Percentiles rank a stretch among this genome's conserved stretches.
Conservation (phyloP, 805 yeast genomes). For the Wickerhamiella qilinensis region DNA sequence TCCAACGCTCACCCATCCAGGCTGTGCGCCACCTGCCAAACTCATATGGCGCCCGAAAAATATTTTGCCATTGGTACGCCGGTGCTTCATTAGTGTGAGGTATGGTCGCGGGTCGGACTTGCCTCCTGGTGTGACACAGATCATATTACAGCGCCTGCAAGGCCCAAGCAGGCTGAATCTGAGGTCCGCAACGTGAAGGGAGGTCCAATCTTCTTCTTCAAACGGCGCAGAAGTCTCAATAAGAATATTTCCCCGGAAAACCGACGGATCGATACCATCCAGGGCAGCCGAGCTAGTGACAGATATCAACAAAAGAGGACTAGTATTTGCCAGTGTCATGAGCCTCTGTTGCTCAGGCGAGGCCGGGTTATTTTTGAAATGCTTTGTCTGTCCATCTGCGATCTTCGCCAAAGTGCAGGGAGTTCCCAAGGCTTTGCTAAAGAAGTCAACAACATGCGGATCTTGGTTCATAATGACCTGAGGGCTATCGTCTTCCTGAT, state of each 20-base stretch:
- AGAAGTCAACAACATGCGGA: slow-evolving; percentile 16
- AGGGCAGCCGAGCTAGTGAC: slow-evolving; percentile 18
- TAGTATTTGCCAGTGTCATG: slow-evolving; percentile 23
- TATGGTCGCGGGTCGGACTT: slow-evolving; percentile 21
- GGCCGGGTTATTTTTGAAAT: slow-evolving; percentile 5
- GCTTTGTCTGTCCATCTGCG: slow-evolving; percentile 3
- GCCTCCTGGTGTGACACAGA: slow-evolving; percentile 27
- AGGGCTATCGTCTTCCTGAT: not conserved
- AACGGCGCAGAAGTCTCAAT: slow-evolving; percentile 19
- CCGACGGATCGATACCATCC: slow-evolving; percentile 5
- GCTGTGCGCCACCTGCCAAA: too few species aligned
- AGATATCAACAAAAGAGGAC: slow-evolving; percentile 26
- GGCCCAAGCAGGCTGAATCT: slow-evolving; percentile 14
- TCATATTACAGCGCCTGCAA: slow-evolving; percentile 31
- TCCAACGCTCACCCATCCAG: not conserved
- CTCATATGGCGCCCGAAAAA: slow-evolving; percentile 24
- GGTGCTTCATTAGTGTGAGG: slow-evolving; percentile 20
- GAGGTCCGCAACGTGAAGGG: slow-evolving; percentile 9
- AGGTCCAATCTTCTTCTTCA: slow-evolving; percentile 26
- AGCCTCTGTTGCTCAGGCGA: slow-evolving; percentile 7
- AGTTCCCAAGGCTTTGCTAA: slow-evolving; percentile 18
- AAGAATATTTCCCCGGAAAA: slow-evolving; percentile 28
- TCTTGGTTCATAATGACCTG: slow-evolving; percentile 9
- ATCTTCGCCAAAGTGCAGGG: slow-evolving; percentile 25
- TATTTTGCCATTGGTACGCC: slow-evolving; percentile 25